phyloP scores from a whole-genome alignment of 148 eudicot species.

The Spergularia bocconei region DNA sequence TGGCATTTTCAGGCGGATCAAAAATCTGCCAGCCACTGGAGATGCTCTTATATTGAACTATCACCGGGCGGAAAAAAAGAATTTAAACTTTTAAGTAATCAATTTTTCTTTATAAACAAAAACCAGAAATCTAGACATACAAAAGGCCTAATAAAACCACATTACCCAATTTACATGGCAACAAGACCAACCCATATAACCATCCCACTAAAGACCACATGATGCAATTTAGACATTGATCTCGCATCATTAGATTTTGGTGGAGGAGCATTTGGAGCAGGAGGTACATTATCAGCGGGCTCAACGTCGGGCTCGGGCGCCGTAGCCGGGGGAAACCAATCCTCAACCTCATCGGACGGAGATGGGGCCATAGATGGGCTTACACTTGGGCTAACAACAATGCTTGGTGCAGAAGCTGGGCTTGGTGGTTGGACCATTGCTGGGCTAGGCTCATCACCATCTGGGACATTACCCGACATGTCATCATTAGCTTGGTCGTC shows the following conservation, averaged over 20 bases:
- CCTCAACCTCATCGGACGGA: constrained; percentile 19
- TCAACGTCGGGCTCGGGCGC: constrained; percentile 19
- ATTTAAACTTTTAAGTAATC: too few relatives aligned
- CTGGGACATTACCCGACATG: constrained; percentile 34
- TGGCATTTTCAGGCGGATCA: too few relatives aligned
- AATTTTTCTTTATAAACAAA: not conserved
- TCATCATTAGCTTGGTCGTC: constrained; percentile 20
- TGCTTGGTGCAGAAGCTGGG: constrained; percentile 8
- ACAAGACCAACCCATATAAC: constrained; percentile 22
- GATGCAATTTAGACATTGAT: not conserved
- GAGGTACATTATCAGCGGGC: constrained; percentile 23
- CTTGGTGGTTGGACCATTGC: constrained; percentile 17
- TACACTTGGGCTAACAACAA: constrained; percentile 4
- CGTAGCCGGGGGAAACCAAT: constrained; percentile 28
- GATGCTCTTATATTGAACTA: too few relatives aligned
- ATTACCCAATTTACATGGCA: constrained; percentile 4
- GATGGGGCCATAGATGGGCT: constrained; percentile 1
- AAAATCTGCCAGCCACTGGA: too few relatives aligned
- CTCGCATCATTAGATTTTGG: constrained; percentile 6
- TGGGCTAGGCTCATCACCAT: constrained; percentile 38
- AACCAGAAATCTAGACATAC: not conserved
- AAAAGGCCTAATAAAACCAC: constrained; percentile 6
- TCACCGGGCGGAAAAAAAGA: too few relatives aligned
- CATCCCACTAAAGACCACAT: constrained; percentile 25
- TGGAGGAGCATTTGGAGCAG: not conserved